A percentile compares a stretch with the other conserved stretches of the same genome.
phyloP scores from a whole-genome alignment of 1,284 basidiomycete genomes.

The Golubevia sp. region DNA sequence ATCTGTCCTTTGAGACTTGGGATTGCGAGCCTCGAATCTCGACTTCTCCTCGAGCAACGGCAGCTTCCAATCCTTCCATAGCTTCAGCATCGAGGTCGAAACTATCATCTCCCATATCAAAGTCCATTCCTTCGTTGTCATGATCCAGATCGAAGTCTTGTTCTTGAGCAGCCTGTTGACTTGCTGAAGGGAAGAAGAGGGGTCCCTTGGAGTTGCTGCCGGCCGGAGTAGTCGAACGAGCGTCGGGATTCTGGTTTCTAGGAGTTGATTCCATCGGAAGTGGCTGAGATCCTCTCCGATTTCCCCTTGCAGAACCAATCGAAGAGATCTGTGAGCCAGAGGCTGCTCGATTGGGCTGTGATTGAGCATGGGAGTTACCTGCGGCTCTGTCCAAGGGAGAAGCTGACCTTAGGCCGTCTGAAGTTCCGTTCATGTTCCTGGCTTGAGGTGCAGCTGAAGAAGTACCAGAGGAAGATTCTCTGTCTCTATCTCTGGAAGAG shows the following conservation, averaged over 20 bases:
- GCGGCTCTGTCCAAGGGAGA: background rate
- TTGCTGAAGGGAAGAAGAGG: background rate
- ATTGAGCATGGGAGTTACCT: background rate
- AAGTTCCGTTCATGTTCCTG: background rate
- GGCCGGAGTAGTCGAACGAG: background rate
- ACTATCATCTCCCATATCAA: background rate
- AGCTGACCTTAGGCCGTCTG: background rate
- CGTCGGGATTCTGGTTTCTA: background rate
- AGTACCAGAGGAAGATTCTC: background rate
- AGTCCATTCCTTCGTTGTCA: background rate
- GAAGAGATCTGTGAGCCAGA: no score
- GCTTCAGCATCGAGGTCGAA: no score
- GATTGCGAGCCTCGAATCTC: background rate
- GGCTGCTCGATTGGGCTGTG: background rate
- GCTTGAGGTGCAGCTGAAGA: background rate
- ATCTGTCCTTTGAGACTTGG: background rate
- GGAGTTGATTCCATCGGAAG: background rate
- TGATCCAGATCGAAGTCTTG: background rate
- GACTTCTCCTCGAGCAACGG: background rate
- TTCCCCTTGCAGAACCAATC: no score
- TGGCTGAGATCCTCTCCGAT: background rate
- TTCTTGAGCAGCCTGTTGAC: background rate
- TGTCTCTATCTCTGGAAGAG: background rate
- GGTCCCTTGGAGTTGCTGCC: background rate
- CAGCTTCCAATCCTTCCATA: background rate